Evolutionary conservation across 257 asterid genomes (phyloP).

Genomic region (Capsicum chinense): DNA sequence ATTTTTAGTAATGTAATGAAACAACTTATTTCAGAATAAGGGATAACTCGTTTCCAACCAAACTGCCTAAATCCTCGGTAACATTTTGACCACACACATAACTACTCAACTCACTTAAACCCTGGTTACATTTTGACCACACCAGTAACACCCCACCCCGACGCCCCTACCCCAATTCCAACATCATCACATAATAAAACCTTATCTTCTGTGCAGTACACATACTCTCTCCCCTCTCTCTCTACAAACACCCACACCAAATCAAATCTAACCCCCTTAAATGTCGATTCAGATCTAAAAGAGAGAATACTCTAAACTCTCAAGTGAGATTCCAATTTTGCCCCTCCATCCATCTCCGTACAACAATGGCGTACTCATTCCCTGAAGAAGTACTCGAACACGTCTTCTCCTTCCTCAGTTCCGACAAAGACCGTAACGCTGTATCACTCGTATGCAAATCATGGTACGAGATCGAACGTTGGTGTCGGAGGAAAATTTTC

Average conservation of each 20-base stretch:
- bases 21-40: no score
- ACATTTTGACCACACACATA: not conserved
- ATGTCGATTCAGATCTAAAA: conserved; percentile 45
- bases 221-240: conserved; percentile 26
- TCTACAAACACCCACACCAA: not conserved
- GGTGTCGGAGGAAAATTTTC: conserved; percentile 78
- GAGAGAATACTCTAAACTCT: no score
- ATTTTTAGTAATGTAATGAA: no score
- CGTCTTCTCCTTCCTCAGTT: conserved; percentile 66
- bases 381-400: conserved; percentile 93
- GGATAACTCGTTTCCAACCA: no score
- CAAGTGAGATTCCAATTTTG: conserved; percentile 35
- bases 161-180: conserved; percentile 36
- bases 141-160: not conserved
- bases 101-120: conserved; percentile 19
- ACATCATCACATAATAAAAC: conserved; percentile 49
- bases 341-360: conserved; percentile 19
- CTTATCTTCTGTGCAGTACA: conserved; percentile 70
- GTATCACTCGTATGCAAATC: conserved; percentile 88
- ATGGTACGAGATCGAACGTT: conserved; percentile 91
- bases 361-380: conserved; percentile 68
- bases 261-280: conserved; percentile 48
- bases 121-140: conserved; percentile 48
- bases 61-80: not conserved
- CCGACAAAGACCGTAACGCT: conserved; percentile 78